Evolutionary conservation across 2,329 filamentous ascomycete genomes (phyloP), one percentile per base, ranked within the genome.

Genomic region (Penicillium sp.): DNA sequence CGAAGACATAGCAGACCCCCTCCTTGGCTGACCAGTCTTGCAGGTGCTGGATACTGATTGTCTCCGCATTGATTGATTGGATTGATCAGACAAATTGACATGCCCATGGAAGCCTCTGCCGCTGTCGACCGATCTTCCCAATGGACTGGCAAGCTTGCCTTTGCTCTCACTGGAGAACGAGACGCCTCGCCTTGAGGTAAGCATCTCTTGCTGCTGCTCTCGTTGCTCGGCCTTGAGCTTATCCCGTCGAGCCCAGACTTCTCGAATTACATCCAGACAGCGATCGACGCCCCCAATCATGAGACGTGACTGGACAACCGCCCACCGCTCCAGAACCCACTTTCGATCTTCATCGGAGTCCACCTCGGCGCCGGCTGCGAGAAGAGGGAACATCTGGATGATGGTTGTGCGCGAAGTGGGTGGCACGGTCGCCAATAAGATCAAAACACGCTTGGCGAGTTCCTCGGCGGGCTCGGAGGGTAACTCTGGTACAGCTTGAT

Each of bases 251-350:
- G 73, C 73, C 88, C 88, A 90, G 0, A 90, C 87, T 70, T 90
- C 88, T 59, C 83, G 82, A 22, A 87, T 83, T 6, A 90, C 85
- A 47, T 88, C 83, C 62, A 84, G 78, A 61, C 86, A 88, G 28
- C 86, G 84, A 67, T 89, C 87, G 48, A 90, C 82, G 50, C 89
- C 87, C 15, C 88, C 88, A 47, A 90, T 86, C 73, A 85, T 86
- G 77, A 90, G 83, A 31, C 88, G 81, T 20, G 78, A 75, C 54
- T 81, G 81, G 79, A 90, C 88, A 3, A 81, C 77, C 4, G 76
- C 73, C 88, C 88, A 91, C 37, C 88, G 81, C 25, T 84, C 79
- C 45, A 82, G 76, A 2, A 90, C 85, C 86, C 87, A 90, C 34
- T 83, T 76, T 12, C 88, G 78, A 65, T 89, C 85, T 63, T 89